Evolutionary conservation across 768 basidiomycete genomes (phyloP).

Genomic region (Cystobasidium tubakii): DNA sequence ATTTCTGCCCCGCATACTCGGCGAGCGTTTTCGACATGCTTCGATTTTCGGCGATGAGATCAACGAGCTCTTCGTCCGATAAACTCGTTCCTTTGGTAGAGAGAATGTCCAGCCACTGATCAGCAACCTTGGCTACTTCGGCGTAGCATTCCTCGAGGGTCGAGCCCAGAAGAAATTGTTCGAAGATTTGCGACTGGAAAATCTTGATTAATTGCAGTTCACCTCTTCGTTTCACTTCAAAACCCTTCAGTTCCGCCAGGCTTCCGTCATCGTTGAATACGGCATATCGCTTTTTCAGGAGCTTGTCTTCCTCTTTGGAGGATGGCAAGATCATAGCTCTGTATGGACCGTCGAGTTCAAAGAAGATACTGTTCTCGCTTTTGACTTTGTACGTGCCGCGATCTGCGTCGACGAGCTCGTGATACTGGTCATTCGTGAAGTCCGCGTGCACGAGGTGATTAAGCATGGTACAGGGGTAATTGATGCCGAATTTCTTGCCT

Average conservation of each 20-base stretch:
- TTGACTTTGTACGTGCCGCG: conserved; percentile 77
- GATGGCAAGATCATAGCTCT: conserved; percentile 98
- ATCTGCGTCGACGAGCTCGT: conserved; percentile 70
- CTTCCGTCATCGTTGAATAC: conserved; percentile 97
- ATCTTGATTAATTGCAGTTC: conserved; percentile 98
- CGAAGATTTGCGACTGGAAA: conserved; percentile 97
- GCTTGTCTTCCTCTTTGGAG: conserved; percentile 97
- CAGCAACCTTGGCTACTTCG: conserved; percentile 83
- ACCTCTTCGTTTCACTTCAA: conserved; percentile 95
- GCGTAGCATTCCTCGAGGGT: conserved; percentile 94
- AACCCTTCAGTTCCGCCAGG: conserved; percentile 96
- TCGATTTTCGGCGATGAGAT: conserved; percentile 95
- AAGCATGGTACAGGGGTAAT: conserved; percentile 98
- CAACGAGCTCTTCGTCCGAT: conserved; percentile 84
- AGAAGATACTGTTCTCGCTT: conserved; percentile 98
- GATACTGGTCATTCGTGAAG: conserved; percentile 98
- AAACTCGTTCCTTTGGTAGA: conserved; percentile 78
- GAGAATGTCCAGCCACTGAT: conserved; percentile 95
- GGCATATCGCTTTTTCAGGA: conserved; percentile 96
- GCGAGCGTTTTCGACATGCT: conserved; percentile 96
- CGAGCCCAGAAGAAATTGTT: conserved; percentile 86
- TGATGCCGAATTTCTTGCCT: conserved; percentile 81
- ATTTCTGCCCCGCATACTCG: conserved; percentile 93
- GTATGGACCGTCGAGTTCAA: conserved; percentile 97
- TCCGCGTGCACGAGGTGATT: conserved; percentile 92